Evolutionary conservation across 108 stramenopile species (phyloP).

Genomic region (Phaeodactylum tricornutum): DNA sequence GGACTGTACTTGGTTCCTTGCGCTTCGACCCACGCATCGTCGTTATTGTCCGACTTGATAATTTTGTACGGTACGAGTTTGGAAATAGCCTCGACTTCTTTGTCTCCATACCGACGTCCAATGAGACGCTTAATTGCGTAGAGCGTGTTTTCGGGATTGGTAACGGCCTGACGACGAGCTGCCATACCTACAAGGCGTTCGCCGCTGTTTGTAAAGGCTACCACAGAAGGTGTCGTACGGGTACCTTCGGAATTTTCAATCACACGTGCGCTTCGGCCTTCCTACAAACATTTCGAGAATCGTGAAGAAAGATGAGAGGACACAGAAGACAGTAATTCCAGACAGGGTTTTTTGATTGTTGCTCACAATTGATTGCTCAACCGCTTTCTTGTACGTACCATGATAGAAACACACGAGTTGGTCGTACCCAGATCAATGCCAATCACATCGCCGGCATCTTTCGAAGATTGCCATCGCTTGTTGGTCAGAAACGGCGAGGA

Average conservation of each 20-base stretch:
- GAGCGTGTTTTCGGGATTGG: slow-evolving; percentile 98
- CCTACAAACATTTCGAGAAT: slow-evolving; percentile 38
- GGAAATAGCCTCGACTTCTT: slow-evolving; percentile 88
- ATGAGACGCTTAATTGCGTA: slow-evolving; percentile 99
- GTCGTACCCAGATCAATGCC: slow-evolving; percentile 99
- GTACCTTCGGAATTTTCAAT: slow-evolving; percentile 99
- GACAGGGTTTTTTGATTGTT: no score
- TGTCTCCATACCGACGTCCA: slow-evolving; percentile 85
- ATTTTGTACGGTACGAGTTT: slow-evolving; percentile 97
- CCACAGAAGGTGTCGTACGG: slow-evolving; percentile 97
- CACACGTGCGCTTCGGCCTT: slow-evolving; percentile 90
- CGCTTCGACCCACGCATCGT: slow-evolving; percentile 97
- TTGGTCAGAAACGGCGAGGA: no score
- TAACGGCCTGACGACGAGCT: slow-evolving; percentile 97
- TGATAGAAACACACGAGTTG: slow-evolving; percentile 99
- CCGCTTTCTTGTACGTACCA: slow-evolving; percentile 60
- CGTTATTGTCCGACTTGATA: slow-evolving; percentile 81
- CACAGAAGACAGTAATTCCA: no score
- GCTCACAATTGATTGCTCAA: not conserved
- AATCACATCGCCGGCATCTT: slow-evolving; percentile 90
- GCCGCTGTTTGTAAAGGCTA: slow-evolving; percentile 86
- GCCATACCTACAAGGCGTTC: slow-evolving; percentile 94
- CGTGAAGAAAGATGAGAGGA: not conserved
- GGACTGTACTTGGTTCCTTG: slow-evolving; percentile 91
- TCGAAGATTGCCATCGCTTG: no score